Evolutionary conservation across 78 protist genomes (phyloP), one percentile per base, ranked within the genome.

Genomic region (Blattamonas nauphoetae): DNA sequence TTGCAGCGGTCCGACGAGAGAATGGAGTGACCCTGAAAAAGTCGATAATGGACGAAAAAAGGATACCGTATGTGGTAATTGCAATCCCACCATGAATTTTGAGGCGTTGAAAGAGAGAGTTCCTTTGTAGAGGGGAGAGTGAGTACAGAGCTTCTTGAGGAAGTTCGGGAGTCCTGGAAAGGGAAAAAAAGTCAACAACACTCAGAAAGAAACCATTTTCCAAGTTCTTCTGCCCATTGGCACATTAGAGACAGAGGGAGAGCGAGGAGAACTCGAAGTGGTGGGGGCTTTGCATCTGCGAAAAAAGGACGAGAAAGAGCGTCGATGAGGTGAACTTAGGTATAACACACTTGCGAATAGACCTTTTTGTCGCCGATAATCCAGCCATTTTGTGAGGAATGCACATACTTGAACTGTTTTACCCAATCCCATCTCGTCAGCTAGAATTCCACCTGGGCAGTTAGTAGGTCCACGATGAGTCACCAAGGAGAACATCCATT

Each of bases 51-150:
- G 21, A 55, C 21, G 21, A 55, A 55, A 55, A 55, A 55, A 55
- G 1, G 38, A 55, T 55, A 1, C 93, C 94, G 80, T 91, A 92
- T n/a, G 93, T 89, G 35, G 92, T 89, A 34, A 91, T 63, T 41
- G 44, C 33, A 11, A 91, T 34, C n/a, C 93, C 94, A 64, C 93
- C 92, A 0, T 85, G 34, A 63, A 35, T 1, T 0, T 1, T 3
- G 2, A 1, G 1, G 5, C 46, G 41, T 34, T 46, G 33, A 45
- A 38, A 1, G 2, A 11, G n/a, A 38, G 42, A 41, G 36, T 35
- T 2, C 36, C 45, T 85, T 46, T 85, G 78, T 45, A 55, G 34
- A 43, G 5, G 78, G n/a, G 81, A 2, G 78, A 5, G 0, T 0
- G 81, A 1, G n/a, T 2, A 78, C 77, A 1, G 3, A 2, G 0